Percentiles rank a stretch among this genome's conserved stretches.
phyloP scores from a whole-genome alignment of 1,139 yeast species.

The Ogataea hybrid region DNA sequence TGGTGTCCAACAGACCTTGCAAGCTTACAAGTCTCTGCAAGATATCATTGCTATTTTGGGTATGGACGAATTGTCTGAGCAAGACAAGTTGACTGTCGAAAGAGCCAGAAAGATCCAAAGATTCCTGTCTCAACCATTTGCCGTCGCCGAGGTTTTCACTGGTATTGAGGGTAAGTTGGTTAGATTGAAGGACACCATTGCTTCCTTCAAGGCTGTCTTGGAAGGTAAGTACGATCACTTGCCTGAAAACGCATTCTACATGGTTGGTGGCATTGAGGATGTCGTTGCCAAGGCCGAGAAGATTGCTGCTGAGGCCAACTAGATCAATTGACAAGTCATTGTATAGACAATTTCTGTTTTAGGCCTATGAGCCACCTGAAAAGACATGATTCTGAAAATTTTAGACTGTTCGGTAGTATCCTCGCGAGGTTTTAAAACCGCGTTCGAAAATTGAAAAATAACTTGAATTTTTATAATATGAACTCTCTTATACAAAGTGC shows the following conservation, averaged over 20 bases:
- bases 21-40: slow-evolving; percentile 99
- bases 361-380: slow-evolving; percentile 16
- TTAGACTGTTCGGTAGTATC: not conserved
- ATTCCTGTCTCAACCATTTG: slow-evolving; percentile 99
- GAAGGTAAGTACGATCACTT: slow-evolving; percentile 98
- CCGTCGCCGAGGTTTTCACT: slow-evolving; percentile 99
- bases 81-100: slow-evolving; percentile 98
- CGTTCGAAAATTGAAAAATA: not conserved
- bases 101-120: slow-evolving; percentile 99
- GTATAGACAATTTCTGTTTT: slow-evolving; percentile 17
- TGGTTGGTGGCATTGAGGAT: slow-evolving; percentile 99
- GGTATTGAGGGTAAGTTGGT: slow-evolving; percentile 99
- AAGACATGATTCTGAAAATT: slow-evolving; percentile 13
- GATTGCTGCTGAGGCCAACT: slow-evolving; percentile 91
- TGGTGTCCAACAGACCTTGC: slow-evolving; percentile 95
- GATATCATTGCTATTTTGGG: slow-evolving; percentile 99
- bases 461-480: slow-evolving; percentile 14
- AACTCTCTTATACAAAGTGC: slow-evolving; percentile 33
- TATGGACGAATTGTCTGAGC: slow-evolving; percentile 99
- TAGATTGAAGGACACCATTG: slow-evolving; percentile 90
- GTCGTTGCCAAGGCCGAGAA: slow-evolving; percentile 98
- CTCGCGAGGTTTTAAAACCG: no score
- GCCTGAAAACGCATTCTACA: slow-evolving; percentile 99
- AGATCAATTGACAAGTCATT: slow-evolving; percentile 27
- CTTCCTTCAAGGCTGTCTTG: slow-evolving; percentile 94